Percentiles rank a stretch among this genome's conserved stretches.
phyloP scores from a whole-genome alignment of 345 rosid species.

The Pistacia integerrima region DNA sequence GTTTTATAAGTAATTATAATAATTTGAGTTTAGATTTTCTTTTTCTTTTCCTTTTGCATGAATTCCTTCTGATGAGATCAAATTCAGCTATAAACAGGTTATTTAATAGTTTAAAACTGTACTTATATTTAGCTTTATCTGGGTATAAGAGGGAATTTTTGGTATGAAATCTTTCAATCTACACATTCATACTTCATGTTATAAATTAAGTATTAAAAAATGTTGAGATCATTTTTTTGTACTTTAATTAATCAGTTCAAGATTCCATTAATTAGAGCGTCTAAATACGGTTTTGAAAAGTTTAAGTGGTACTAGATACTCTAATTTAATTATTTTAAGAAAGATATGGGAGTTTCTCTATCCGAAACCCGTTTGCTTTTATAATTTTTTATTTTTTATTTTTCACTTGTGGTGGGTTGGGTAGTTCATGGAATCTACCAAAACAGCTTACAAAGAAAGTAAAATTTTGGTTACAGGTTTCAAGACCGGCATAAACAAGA shows the following conservation, averaged over 20 bases:
- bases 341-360: neutral
- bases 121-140: conserved; percentile 23
- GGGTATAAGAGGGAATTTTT: conserved; percentile 36
- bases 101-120: conserved; percentile 1
- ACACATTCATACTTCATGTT: neutral
- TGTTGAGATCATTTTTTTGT: conserved; percentile 15
- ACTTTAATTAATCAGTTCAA: conserved; percentile 25
- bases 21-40: no score
- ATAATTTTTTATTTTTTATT: neutral
- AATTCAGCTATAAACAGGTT: neutral
- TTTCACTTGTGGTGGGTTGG: neutral
- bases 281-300: conserved; percentile 17
- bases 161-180: conserved; percentile 31
- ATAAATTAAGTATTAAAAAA: neutral
- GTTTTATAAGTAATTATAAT: conserved; percentile 4
- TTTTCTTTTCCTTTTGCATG: neutral
- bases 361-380: neutral
- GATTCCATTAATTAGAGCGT: conserved; percentile 30
- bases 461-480: conserved; percentile 55
- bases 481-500: conserved; percentile 64
- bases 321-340: neutral
- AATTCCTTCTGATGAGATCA: conserved; percentile 8
- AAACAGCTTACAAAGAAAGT: conserved; percentile 24
- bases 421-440: conserved; percentile 26
- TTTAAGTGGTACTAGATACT: neutral